phyloP scores from a whole-genome alignment of 192 early-diverging fungal species.

The Mortierella claussenii region DNA sequence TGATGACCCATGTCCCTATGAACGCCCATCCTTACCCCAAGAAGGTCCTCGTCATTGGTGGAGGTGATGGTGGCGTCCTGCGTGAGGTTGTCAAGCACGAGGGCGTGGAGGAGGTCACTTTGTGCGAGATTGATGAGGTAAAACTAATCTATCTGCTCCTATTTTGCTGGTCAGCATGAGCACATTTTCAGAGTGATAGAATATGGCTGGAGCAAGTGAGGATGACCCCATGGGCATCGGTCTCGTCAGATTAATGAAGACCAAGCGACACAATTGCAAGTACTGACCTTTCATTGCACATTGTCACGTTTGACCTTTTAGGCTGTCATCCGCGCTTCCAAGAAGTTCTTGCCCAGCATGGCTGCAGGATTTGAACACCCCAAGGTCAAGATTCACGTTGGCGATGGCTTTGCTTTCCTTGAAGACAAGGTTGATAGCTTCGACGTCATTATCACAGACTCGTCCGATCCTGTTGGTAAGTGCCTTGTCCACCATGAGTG shows the following conservation, averaged over 20 bases:
- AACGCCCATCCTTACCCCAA: conserved; percentile 95
- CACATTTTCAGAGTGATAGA: background rate
- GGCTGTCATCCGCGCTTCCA: conserved; percentile 89
- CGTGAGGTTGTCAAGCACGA: conserved; percentile 98
- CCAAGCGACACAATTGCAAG: no score
- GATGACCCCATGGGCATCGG: no score
- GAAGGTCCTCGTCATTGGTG: conserved; percentile 97
- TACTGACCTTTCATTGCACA: no score
- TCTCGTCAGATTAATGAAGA: no score
- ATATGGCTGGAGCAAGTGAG: no score
- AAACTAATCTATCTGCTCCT: conserved; percentile 1
- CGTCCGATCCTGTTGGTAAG: conserved; percentile 92
- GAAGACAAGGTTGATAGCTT: conserved; percentile 87
- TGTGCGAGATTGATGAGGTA: conserved; percentile 98
- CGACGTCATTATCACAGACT: conserved; percentile 99
- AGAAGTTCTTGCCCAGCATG: conserved; percentile 94
- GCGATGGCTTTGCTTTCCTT: conserved; percentile 96
- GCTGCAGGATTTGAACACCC: conserved; percentile 93
- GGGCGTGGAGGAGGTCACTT: conserved; percentile 88
- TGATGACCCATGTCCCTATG: conserved; percentile 97
- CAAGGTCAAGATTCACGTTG: conserved; percentile 95
- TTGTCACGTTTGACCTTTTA: no score
- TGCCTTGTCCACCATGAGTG: background rate
- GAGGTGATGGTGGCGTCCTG: conserved; percentile 98
- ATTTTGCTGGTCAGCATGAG: background rate